phyloP scores from a whole-genome alignment of 2,329 filamentous ascomycete genomes.

The Sclerotinia nivalis region DNA sequence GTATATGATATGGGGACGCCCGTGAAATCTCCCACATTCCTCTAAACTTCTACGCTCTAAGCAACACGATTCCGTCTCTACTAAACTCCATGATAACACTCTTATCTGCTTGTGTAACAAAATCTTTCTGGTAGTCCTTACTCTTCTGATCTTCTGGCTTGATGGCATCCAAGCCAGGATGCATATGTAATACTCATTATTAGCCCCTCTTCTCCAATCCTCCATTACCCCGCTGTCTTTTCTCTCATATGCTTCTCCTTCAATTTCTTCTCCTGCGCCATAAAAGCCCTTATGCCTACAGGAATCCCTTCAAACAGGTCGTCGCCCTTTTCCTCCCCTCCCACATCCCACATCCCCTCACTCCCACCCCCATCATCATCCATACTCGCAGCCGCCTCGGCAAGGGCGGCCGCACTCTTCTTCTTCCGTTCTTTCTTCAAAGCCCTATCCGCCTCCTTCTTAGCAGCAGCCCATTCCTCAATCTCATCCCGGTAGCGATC shows the following conservation, averaged over 20 bases:
- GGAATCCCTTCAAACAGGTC: slow-evolving; percentile 79
- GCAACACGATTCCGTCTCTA: not conserved
- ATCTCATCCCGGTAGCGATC: slow-evolving; percentile 88
- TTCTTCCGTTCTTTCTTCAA: slow-evolving; percentile 42
- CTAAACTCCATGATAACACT: not conserved
- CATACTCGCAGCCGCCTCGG: slow-evolving; percentile 57
- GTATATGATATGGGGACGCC: not conserved
- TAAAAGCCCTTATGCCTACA: slow-evolving; percentile 93
- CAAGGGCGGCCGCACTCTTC: not conserved
- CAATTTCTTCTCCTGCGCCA: slow-evolving; percentile 92
- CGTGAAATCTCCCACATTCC: not conserved
- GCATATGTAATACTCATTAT: not conserved
- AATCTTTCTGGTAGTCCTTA: not conserved
- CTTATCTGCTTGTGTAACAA: not conserved
- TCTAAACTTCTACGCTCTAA: not conserved
- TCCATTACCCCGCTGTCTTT: slow-evolving; percentile 38
- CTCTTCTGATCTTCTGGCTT: not conserved
- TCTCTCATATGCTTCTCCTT: slow-evolving; percentile 70
- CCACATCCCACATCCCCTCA: slow-evolving; percentile 63
- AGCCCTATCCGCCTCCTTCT: slow-evolving; percentile 39
- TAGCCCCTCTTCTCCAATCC: not conserved
- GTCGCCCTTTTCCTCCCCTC: slow-evolving; percentile 49
- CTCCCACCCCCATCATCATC: slow-evolving; percentile 80
- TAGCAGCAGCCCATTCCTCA: slow-evolving; percentile 77
- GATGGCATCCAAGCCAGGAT: not conserved